These are phyloP conservation scores for Lophiostoma macrostomum DNA, from an alignment of 495 filamentous ascomycete species.

Conservation along the genomic window DNA sequence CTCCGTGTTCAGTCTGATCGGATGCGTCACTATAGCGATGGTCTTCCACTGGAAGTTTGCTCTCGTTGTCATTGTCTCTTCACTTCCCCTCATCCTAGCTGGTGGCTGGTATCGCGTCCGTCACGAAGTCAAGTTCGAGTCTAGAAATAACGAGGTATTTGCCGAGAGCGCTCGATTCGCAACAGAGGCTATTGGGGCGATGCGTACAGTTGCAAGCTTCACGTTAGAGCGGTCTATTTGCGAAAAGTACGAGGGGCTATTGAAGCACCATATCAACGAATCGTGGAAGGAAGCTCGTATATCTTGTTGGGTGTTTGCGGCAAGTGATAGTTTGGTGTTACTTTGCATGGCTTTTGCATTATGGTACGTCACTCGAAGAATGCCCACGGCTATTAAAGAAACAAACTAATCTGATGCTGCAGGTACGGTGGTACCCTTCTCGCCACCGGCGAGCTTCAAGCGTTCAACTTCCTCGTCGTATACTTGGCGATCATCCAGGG, in stretches of 20 bases:
- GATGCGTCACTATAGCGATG: conserved; percentile 63
- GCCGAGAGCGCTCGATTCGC: conserved; percentile 10
- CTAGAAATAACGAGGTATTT: conserved; percentile 3
- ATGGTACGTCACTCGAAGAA: conserved; percentile 60
- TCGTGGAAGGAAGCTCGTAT: conserved; percentile 45
- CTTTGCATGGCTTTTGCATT: conserved; percentile 80
- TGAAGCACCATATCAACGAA: conserved; percentile 1
- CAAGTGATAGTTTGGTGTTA: conserved; percentile 75
- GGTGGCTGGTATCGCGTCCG: conserved; percentile 78
- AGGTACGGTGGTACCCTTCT: conserved; percentile 48
- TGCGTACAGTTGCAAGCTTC: conserved; percentile 8
- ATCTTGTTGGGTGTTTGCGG: conserved; percentile 70
- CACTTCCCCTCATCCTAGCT: conserved; percentile 47
- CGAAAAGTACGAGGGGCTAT: neutral
- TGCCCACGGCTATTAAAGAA: neutral
- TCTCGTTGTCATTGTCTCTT: conserved; percentile 43
- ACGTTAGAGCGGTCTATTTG: conserved; percentile 9
- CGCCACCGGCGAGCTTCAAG: neutral
- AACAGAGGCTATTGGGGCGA: conserved; percentile 7
- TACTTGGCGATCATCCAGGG: conserved; percentile 15
- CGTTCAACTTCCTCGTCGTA: conserved; percentile 14
- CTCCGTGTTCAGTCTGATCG: conserved; percentile 68
- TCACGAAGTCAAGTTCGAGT: neutral
- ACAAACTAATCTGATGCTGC: neutral
- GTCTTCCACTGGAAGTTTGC: conserved; percentile 74